Percentiles rank a stretch among this genome's conserved stretches.
Conservation (phyloP, 139 green algal species). For the Chlorella sp. region DNA sequence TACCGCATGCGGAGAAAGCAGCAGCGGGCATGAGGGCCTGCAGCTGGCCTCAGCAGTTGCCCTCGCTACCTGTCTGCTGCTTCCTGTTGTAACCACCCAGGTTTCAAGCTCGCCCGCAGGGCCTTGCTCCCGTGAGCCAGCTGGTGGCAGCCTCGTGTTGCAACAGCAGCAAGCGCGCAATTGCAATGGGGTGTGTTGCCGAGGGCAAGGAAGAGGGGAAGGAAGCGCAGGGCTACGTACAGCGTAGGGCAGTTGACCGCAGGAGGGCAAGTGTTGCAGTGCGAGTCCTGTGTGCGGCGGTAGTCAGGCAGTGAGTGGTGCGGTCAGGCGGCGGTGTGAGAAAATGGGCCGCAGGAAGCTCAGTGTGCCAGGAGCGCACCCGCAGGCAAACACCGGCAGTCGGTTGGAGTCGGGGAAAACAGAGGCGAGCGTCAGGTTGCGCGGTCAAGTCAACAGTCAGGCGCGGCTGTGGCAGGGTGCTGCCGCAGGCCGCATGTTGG, state of each 20-base stretch:
- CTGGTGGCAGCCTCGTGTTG: too few species aligned
- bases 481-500: background rate
- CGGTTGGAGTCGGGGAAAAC: too few species aligned
- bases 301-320: background rate
- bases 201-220: background rate
- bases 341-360: too few species aligned
- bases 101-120: background rate
- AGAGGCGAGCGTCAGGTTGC: background rate
- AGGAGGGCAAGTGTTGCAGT: too few species aligned
- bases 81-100: background rate
- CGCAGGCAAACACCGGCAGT: background rate
- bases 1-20: slow-evolving; percentile 57
- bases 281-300: background rate
- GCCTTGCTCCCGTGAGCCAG: background rate
- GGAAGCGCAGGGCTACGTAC: background rate
- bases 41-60: background rate
- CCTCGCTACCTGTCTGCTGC: background rate
- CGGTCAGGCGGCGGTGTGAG: background rate
- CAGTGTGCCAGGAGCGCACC: slow-evolving; percentile 15
- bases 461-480: too few species aligned
- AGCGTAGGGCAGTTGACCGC: too few species aligned
- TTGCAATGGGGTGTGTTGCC: too few species aligned
- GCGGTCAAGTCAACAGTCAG: background rate
- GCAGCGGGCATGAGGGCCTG: slow-evolving; percentile 13
- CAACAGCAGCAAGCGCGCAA: too few species aligned